These are phyloP conservation scores for Macaranga tanarius DNA, from an alignment of 441 rosid genomes.

Conservation along the genomic window DNA sequence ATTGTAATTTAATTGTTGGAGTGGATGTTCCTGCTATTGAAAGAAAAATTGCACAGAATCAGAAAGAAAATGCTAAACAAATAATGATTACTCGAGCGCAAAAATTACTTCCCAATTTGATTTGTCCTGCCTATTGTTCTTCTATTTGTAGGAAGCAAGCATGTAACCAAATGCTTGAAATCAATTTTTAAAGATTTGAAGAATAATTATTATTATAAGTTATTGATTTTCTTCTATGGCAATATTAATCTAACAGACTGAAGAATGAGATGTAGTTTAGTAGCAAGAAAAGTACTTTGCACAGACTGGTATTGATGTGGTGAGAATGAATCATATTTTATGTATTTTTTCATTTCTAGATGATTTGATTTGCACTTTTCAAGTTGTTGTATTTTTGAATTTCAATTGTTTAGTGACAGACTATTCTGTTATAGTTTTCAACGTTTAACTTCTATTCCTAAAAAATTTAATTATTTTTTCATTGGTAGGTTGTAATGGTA, in stretches of 20 bases:
- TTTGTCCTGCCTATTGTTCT: too few species aligned
- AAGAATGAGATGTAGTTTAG: constrained; percentile 78
- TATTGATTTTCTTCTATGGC: neutral
- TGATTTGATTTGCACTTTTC: too few species aligned
- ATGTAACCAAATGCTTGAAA: neutral
- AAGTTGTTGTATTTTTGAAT: neutral
- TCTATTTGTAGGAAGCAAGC: too few species aligned
- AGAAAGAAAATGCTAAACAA: constrained; percentile 82
- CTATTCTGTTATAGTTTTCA: too few species aligned
- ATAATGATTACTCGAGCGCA: constrained; percentile 79
- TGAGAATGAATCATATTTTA: constrained; percentile 31
- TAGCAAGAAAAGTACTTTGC: constrained; percentile 69
- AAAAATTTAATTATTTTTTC: too few species aligned
- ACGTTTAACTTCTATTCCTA: too few species aligned
- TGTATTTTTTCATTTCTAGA: neutral
- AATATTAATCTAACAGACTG: constrained; percentile 59
- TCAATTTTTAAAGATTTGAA: neutral
- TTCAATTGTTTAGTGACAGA: too few species aligned
- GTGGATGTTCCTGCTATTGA: constrained; percentile 66
- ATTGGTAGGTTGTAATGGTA: too few species aligned
- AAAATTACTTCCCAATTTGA: constrained; percentile 45
- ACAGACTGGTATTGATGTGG: constrained; percentile 58
- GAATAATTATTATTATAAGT: constrained; percentile 2
- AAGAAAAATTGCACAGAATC: constrained; percentile 66
- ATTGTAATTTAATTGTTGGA: too few species aligned